Percentiles rank a stretch among this genome's conserved stretches.
phyloP scores from a whole-genome alignment of 257 asterid genomes.

The Petunia secreta region DNA sequence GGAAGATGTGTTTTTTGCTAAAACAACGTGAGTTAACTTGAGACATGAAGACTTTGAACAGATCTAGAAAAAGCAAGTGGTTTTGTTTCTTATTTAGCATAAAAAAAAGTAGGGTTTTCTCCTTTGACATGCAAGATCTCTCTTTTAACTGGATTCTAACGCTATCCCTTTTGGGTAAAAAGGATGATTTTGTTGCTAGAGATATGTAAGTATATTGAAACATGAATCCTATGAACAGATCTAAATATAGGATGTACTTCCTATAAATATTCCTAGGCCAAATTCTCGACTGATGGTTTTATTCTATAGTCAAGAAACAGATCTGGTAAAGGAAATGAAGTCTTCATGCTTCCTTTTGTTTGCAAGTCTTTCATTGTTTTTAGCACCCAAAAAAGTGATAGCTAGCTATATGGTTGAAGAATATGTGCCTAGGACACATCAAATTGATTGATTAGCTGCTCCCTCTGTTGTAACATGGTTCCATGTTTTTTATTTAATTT shows the following conservation, averaged over 20 bases:
- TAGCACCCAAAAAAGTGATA: background rate
- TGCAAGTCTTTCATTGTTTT: conserved; percentile 46
- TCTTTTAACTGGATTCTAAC: background rate
- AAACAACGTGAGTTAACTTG: conserved; percentile 38
- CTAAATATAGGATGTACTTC: conserved; percentile 46
- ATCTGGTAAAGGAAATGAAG: conserved; percentile 37
- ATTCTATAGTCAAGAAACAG: conserved; percentile 27
- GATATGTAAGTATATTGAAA: conserved; percentile 16
- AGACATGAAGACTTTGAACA: conserved; percentile 40
- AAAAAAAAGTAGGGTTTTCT: background rate
- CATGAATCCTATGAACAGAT: conserved; percentile 30
- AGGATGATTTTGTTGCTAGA: conserved; percentile 22
- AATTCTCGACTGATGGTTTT: conserved; percentile 12
- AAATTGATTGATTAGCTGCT: background rate
- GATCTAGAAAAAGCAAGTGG: conserved; percentile 28
- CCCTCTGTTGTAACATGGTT: background rate
- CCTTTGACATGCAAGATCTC: conserved; percentile 14
- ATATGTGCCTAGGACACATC: background rate
- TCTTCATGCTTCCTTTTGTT: conserved; percentile 44
- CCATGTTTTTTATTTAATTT: background rate
- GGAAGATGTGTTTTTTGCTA: conserved; percentile 38
- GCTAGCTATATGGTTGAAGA: background rate
- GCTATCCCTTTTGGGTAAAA: background rate
- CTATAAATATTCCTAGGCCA: conserved; percentile 24
- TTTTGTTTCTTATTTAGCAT: background rate